Base-by-base conservation (phyloP, 768 basidiomycete species). In the Podaxis mareebaensis region DNA sequence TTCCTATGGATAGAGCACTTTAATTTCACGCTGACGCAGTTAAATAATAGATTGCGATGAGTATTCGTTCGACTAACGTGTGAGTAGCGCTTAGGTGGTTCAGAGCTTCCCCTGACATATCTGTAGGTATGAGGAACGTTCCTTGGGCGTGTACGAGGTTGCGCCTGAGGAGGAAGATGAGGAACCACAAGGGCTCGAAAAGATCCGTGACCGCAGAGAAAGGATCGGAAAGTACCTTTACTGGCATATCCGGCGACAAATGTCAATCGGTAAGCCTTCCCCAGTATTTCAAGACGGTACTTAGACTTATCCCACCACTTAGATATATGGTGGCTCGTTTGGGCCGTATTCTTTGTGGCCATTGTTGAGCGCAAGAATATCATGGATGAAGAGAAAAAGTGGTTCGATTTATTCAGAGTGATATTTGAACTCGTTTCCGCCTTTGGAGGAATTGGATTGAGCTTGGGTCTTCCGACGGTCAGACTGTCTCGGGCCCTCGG, bases 291-390 rank as follows among this genome's bases (percentile, higher is more conserved):
- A 26, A 12, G 36, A 33, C 17, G 15, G 4, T 53, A 22, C 8
- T 30, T 42, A 17, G 20, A 17, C n/a, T 59, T 15, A 17, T 12
- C 53, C 13, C 24, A 11, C 20, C 13, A 17, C 15, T 42, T 81
- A 80, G 90, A 92, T 71, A 87, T 92, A 56, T 92, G 91, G 91
- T 92, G 90, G 90, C 80, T 93, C 7, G 87, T 85, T 0, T 85
- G 86, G 73, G 90, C 83, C 1, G 80, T 94, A 2, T 90, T 91
- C 75, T 68, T 89, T 13, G 78, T 93, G 48, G 85, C 88, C 52
- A 87, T 93, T 60, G 83, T 92, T 42, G 91, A 92, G 75, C 79
- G 84, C 3, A 82, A 78, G 8, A 80, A 82, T 48, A 72, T 90
- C 49, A 77, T 85, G 72, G 79, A 90, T 58, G 75, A 80, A 17